These are phyloP conservation scores for Paramecium octaurelia DNA, from an alignment of 73 alveolate species.

Conservation along the genomic window DNA sequence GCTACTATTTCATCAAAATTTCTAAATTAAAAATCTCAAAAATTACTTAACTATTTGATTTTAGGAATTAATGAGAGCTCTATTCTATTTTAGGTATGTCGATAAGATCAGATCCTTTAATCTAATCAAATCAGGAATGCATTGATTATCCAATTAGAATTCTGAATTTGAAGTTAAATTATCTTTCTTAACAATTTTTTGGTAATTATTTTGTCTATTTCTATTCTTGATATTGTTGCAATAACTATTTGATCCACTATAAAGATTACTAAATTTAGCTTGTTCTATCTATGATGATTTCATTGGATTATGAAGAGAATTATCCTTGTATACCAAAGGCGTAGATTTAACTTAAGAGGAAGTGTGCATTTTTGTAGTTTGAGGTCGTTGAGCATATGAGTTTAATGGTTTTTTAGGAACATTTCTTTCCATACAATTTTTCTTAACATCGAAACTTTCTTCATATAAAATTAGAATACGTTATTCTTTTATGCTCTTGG, in stretches of 20 bases:
- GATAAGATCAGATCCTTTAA: neutral
- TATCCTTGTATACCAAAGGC: neutral
- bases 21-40: neutral
- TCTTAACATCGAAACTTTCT: neutral
- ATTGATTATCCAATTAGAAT: neutral
- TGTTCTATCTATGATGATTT: neutral
- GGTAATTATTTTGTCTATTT: neutral
- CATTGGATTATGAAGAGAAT: neutral
- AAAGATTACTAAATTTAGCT: neutral
- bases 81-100: neutral
- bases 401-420: neutral
- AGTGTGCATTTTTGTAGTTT: neutral
- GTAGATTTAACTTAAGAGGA: neutral
- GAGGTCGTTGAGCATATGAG: neutral
- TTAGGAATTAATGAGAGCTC: neutral
- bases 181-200: neutral
- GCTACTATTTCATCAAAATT: neutral
- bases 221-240: neutral
- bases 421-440: neutral
- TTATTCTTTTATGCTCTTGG: neutral
- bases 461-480: neutral
- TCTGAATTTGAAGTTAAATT: neutral
- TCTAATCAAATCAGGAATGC: neutral
- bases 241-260: slow-evolving; percentile 12
- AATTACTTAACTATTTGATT: neutral